Evolutionary conservation across 2,329 filamentous ascomycete species (phyloP).

Genomic region (Microdochium bolleyi): DNA sequence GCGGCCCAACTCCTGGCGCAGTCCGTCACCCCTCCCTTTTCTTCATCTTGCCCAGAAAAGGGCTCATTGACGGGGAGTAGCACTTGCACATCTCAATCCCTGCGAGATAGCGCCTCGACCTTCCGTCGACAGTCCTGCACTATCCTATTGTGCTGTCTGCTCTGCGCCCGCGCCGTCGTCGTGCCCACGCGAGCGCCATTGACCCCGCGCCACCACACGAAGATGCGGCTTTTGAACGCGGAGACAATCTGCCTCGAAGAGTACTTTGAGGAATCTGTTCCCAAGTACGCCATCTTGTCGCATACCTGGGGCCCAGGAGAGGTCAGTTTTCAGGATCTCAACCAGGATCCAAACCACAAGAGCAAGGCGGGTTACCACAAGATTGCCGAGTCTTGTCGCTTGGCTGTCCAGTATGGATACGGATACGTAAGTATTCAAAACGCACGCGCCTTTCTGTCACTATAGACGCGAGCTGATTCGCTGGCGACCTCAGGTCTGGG

Average conservation of each 20-base stretch:
- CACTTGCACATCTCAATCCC: too few relatives aligned
- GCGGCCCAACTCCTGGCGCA: too few relatives aligned
- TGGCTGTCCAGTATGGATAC: background rate
- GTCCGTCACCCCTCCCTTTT: too few relatives aligned
- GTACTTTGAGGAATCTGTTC: constrained; percentile 1
- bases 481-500: too few relatives aligned
- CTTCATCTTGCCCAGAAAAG: too few relatives aligned
- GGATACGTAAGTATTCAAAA: background rate
- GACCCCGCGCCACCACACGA: too few relatives aligned
- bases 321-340: constrained; percentile 13
- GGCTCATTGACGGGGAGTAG: too few relatives aligned
- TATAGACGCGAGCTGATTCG: background rate
- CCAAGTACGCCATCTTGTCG: constrained; percentile 1
- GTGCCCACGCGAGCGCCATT: too few relatives aligned
- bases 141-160: too few relatives aligned
- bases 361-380: background rate
- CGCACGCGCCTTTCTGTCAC: background rate
- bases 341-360: background rate
- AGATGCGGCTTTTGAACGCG: constrained; percentile 8
- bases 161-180: too few relatives aligned
- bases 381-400: background rate
- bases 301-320: constrained; percentile 9
- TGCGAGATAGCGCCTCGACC: too few relatives aligned
- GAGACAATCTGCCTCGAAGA: constrained; percentile 4
- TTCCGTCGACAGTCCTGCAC: too few relatives aligned